phyloP scores from a whole-genome alignment of 148 eudicot species.

The Polygonum maritimum region DNA sequence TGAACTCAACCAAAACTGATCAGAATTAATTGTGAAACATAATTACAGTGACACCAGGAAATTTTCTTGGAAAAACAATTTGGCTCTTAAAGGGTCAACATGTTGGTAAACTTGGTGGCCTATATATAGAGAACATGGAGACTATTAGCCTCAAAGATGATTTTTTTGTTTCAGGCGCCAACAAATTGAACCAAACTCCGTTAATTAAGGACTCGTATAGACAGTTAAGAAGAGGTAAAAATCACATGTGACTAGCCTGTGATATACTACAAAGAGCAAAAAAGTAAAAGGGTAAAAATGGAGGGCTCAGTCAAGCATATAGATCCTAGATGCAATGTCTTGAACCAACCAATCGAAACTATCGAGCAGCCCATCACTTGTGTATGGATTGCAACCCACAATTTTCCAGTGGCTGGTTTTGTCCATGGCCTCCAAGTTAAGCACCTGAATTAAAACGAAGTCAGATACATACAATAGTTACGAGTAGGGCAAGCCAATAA shows the following conservation, averaged over 20 bases:
- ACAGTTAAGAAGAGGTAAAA: background rate
- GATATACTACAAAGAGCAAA: background rate
- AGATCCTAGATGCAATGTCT: slow-evolving; percentile 89
- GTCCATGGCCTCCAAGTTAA: slow-evolving; percentile 84
- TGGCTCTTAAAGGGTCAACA: background rate
- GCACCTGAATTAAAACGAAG: slow-evolving; percentile 40
- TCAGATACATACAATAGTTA: too few species aligned
- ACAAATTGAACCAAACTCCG: too few species aligned
- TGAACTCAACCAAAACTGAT: background rate
- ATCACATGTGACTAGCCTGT: background rate
- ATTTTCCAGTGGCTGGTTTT: slow-evolving; percentile 88
- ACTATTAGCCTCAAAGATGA: background rate
- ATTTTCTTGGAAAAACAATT: background rate
- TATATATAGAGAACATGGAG: background rate
- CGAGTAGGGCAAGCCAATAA: too few species aligned
- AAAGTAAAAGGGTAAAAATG: too few species aligned
- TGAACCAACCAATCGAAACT: slow-evolving; percentile 97
- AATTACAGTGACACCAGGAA: background rate
- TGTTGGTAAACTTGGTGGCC: background rate
- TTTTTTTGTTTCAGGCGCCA: background rate
- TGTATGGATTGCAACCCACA: slow-evolving; percentile 89
- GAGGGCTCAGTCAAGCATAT: slow-evolving; percentile 58
- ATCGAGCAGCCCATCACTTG: slow-evolving; percentile 79
- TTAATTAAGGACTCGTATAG: background rate
- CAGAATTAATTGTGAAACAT: background rate